A percentile compares a stretch with the other conserved stretches of the same genome.
These are phyloP conservation scores for Tetrapisispora namnaoensis DNA, from an alignment of 805 yeast species.

Conservation along the genomic window DNA sequence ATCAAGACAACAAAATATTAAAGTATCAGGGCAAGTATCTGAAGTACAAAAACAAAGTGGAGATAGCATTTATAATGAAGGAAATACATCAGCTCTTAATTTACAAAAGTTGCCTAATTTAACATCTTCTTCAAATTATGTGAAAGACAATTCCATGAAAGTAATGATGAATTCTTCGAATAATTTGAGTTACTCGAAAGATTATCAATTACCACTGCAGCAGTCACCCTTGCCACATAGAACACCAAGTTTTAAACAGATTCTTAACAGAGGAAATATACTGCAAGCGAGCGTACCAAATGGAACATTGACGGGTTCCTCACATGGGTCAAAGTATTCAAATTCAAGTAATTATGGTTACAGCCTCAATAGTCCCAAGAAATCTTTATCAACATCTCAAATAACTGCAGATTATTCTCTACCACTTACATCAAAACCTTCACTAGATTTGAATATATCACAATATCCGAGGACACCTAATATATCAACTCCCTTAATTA, in stretches of 20 bases:
- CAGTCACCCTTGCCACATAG: constrained; percentile 13
- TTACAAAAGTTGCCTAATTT: constrained; percentile 15
- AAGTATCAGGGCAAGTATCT: no score
- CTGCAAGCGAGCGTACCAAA: constrained; percentile 5
- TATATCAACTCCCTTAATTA: constrained; percentile 2
- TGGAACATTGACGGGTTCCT: constrained; percentile 5
- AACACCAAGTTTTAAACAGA: constrained; percentile 17
- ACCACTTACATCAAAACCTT: neutral
- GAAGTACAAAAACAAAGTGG: neutral
- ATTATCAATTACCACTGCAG: constrained; percentile 5
- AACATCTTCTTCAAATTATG: constrained; percentile 9
- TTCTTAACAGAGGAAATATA: constrained; percentile 8
- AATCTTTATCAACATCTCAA: constrained; percentile 4
- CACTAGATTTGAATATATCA: constrained; percentile 6
- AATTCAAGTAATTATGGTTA: neutral
- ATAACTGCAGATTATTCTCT: constrained; percentile 1
- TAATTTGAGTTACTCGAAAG: constrained; percentile 4
- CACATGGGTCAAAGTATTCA: neutral
- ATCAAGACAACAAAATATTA: neutral
- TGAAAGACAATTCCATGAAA: constrained; percentile 17
- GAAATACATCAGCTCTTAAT: constrained; percentile 16
- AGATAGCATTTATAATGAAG: constrained; percentile 14
- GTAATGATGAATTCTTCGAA: constrained; percentile 15
- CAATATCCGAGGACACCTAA: constrained; percentile 24
- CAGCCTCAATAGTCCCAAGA: neutral